phyloP scores from a whole-genome alignment of 1,284 basidiomycete genomes.

The Fomitopsis betulina region DNA sequence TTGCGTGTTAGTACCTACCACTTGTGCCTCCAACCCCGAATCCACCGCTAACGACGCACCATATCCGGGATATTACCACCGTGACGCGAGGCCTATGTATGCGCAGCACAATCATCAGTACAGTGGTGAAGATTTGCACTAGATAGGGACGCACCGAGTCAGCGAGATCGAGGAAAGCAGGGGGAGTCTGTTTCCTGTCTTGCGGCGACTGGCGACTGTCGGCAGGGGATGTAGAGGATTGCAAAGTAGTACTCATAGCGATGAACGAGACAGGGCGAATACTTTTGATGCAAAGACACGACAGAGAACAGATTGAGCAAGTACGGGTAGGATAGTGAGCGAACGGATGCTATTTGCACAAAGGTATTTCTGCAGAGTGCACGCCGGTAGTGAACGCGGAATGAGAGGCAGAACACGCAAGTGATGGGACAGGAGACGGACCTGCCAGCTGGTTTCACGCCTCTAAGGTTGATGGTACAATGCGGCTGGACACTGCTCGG shows the following conservation, averaged over 20 bases:
- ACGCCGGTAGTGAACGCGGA: conserved; percentile 2
- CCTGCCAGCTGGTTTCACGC: conserved; percentile 72
- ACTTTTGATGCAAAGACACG: conserved; percentile 53
- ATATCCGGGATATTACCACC: conserved; percentile 80
- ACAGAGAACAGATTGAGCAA: conserved; percentile 53
- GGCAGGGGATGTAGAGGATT: conserved; percentile 64
- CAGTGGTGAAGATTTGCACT: conserved; percentile 17
- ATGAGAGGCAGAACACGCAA: conserved; percentile 16
- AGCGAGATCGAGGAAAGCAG: conserved; percentile 85
- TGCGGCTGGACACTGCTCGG: conserved; percentile 40
- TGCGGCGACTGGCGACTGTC: conserved; percentile 62
- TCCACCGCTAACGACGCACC: conserved; percentile 57
- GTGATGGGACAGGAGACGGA: conserved; percentile 23
- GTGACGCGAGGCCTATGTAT: conserved; percentile 70
- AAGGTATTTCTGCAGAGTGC: conserved; percentile 44
- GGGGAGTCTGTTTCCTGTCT: conserved; percentile 77
- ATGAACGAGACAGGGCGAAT: conserved; percentile 39
- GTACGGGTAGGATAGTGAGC: conserved; percentile 48
- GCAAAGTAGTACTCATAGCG: conserved; percentile 66
- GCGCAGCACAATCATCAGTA: conserved; percentile 7
- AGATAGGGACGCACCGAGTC: conserved; percentile 65
- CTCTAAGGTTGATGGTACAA: conserved; percentile 79
- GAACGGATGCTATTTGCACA: conserved; percentile 61
- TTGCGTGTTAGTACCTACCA: conserved; percentile 9
- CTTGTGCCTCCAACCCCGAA: neutral